A percentile compares a stretch with the other conserved stretches of the same genome.
phyloP scores from a whole-genome alignment of 805 yeast species.

The Spathaspora hagerdaliae region DNA sequence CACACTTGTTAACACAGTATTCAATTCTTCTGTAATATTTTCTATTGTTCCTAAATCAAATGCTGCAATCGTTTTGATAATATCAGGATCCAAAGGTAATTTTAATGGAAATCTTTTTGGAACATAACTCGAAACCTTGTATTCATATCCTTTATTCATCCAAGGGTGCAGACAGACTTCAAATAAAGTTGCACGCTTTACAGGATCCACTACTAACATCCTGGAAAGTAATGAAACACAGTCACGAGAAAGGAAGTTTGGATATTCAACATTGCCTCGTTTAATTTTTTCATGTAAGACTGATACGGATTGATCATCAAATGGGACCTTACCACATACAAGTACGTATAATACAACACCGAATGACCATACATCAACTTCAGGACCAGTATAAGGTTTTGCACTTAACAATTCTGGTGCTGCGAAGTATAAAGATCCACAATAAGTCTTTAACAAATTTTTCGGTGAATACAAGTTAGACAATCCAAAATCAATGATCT shows the following conservation, averaged over 20 bases:
- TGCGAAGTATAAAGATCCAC: constrained; percentile 97
- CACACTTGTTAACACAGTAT: constrained; percentile 54
- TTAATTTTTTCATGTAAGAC: constrained; percentile 92
- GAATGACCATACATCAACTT: constrained; percentile 97
- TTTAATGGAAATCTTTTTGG: constrained; percentile 76
- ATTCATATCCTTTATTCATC: constrained; percentile 88
- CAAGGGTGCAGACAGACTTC: constrained; percentile 90
- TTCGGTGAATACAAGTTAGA: constrained; percentile 78
- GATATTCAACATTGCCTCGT: constrained; percentile 88
- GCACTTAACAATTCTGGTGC: constrained; percentile 96
- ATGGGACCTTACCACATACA: constrained; percentile 97
- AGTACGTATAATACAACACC: constrained; percentile 94
- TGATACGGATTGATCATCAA: constrained; percentile 91
- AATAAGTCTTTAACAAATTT: constrained; percentile 79
- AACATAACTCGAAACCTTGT: constrained; percentile 62
- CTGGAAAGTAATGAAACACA: constrained; percentile 76
- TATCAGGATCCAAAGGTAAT: constrained; percentile 62
- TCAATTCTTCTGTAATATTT: constrained; percentile 52
- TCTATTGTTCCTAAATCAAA: constrained; percentile 76
- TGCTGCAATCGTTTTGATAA: constrained; percentile 69
- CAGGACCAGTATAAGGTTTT: constrained; percentile 91
- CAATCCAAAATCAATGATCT: constrained; percentile 93
- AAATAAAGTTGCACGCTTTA: constrained; percentile 68
- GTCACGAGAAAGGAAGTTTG: constrained; percentile 72
- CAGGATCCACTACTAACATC: constrained; percentile 90